Evolutionary conservation across 805 yeast species (phyloP).

Genomic region (Myxozyma udenii): DNA sequence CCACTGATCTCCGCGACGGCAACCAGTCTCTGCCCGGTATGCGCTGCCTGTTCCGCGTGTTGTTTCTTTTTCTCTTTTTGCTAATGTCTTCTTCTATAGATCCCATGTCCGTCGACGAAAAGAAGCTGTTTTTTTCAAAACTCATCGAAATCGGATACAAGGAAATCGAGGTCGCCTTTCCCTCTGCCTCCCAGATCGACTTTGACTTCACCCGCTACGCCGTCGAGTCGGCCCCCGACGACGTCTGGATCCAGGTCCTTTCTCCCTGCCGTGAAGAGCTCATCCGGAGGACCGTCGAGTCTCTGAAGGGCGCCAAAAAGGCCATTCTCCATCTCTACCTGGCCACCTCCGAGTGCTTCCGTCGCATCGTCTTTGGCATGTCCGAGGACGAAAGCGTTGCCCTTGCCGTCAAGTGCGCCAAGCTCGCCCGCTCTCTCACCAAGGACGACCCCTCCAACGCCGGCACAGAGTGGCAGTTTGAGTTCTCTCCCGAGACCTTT

Average conservation of each 20-base stretch:
- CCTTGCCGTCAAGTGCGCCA: conserved; percentile 61
- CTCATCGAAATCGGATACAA: conserved; percentile 72
- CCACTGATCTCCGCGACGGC: conserved; percentile 81
- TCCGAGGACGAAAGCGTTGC: conserved; percentile 52
- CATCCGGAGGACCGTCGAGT: conserved; percentile 67
- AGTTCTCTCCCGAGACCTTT: conserved; percentile 79
- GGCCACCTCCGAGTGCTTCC: conserved; percentile 72
- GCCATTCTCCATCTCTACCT: conserved; percentile 75
- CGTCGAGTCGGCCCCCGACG: conserved; percentile 68
- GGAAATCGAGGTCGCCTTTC: conserved; percentile 81
- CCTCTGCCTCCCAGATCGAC: conserved; percentile 75
- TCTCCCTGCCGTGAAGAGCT: conserved; percentile 74
- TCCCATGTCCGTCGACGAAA: conserved; percentile 80
- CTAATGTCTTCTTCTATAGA: conserved; percentile 33
- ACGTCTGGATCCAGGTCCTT: conserved; percentile 72
- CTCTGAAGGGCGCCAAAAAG: conserved; percentile 67
- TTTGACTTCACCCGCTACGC: conserved; percentile 78
- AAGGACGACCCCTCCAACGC: conserved; percentile 58
- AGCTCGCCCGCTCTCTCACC: conserved; percentile 61
- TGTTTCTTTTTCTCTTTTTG: too few species aligned
- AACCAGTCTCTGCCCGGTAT: conserved; percentile 72
- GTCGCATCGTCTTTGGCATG: conserved; percentile 67
- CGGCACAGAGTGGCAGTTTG: conserved; percentile 67
- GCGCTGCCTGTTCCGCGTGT: background rate
- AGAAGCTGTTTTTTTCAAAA: conserved; percentile 65